Evolutionary conservation across 805 yeast species (phyloP).

Genomic region (Komagataella pastoris): DNA sequence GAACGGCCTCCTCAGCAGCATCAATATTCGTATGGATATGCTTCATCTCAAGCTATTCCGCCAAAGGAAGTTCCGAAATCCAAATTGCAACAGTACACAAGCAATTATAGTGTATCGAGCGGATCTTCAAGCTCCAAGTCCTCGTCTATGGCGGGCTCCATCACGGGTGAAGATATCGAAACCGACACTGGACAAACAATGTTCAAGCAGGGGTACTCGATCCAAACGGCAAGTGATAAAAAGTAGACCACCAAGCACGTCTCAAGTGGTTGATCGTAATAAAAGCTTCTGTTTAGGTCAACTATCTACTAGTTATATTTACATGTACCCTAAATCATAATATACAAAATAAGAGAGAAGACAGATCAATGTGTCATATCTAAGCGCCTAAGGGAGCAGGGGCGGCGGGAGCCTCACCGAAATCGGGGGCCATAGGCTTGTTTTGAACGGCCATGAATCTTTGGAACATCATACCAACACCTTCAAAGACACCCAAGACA

Average conservation of each 20-base stretch:
- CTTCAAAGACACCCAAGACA: conserved; percentile 92
- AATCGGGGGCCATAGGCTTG: conserved; percentile 52
- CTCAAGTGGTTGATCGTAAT: neutral
- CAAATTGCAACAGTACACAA: neutral
- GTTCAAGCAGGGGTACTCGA: neutral
- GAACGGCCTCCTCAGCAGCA: neutral
- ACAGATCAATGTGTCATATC: neutral
- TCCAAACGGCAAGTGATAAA: neutral
- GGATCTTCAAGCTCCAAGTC: neutral
- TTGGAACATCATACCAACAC: conserved; percentile 94
- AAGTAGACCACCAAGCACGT: neutral
- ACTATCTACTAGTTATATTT: neutral
- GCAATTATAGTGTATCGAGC: neutral
- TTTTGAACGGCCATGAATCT: conserved; percentile 79
- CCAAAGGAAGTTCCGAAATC: neutral
- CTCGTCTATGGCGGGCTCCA: neutral
- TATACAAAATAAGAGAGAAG: neutral
- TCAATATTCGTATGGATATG: neutral
- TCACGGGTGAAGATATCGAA: neutral
- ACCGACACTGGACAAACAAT: neutral
- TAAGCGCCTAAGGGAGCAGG: conserved; percentile 13
- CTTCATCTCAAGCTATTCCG: neutral
- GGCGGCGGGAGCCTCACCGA: conserved; percentile 25
- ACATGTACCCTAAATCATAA: conserved; percentile 1
- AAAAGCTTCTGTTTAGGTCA: neutral